phyloP scores from a whole-genome alignment of 306 rosid species.

The Adenanthera pavonina region DNA sequence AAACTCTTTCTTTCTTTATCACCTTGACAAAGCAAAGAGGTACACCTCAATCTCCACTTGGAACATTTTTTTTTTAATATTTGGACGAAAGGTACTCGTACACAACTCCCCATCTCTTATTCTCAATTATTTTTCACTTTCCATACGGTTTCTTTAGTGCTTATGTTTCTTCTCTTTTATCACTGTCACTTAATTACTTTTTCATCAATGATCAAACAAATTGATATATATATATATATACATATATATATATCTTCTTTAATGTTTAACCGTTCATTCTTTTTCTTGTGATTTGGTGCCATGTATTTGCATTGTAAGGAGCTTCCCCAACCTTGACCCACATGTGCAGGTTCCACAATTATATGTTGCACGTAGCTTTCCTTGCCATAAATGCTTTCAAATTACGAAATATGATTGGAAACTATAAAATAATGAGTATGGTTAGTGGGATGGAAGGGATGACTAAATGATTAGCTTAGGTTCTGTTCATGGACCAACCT shows the following conservation, averaged over 20 bases:
- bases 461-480: slow-evolving; percentile 7
- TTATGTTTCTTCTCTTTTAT: neutral
- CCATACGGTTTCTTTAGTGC: neutral
- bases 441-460: slow-evolving; percentile 16
- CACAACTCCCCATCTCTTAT: slow-evolving; percentile 31
- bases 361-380: neutral
- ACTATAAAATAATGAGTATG: neutral
- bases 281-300: neutral
- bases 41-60: slow-evolving; percentile 66
- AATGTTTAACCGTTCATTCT: neutral
- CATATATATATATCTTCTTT: too few relatives aligned
- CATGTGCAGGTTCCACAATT: neutral
- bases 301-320: neutral
- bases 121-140: slow-evolving; percentile 38
- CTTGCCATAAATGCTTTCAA: neutral
- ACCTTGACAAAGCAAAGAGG: slow-evolving; percentile 53
- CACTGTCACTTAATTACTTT: neutral
- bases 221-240: too few relatives aligned
- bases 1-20: slow-evolving; percentile 24
- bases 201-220: neutral
- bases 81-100: slow-evolving; percentile 12
- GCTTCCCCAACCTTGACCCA: neutral
- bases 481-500: neutral
- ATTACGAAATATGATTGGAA: slow-evolving; percentile 17
- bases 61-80: slow-evolving; percentile 9